phyloP scores from a whole-genome alignment of 1,284 basidiomycete species.

The Stygiomarasmius scandens region DNA sequence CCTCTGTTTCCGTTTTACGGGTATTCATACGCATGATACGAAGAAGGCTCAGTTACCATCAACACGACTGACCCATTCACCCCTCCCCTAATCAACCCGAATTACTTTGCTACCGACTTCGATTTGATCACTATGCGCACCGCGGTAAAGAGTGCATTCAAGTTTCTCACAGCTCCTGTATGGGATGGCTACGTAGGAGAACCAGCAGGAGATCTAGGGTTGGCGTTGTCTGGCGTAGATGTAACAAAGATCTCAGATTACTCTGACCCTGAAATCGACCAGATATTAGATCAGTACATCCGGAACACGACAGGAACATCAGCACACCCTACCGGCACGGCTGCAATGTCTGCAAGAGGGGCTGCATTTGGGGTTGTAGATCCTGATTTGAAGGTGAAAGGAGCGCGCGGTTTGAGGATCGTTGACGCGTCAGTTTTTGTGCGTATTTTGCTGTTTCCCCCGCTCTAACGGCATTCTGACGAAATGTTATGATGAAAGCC shows the following conservation, averaged over 20 bases:
- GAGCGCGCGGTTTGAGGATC: conserved; percentile 34
- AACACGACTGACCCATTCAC: conserved; percentile 35
- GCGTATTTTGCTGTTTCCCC: conserved; percentile 9
- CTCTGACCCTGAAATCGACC: background rate
- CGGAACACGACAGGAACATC: conserved; percentile 20
- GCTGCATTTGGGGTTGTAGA: conserved; percentile 46
- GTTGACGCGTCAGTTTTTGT: conserved; percentile 40
- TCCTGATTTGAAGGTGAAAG: conserved; percentile 44
- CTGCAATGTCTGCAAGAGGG: conserved; percentile 26
- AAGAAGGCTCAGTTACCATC: conserved; percentile 12
- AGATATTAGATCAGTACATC: conserved; percentile 26
- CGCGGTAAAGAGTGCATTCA: conserved; percentile 31
- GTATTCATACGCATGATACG: background rate
- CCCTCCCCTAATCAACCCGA: conserved; percentile 40
- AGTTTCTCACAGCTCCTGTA: conserved; percentile 34
- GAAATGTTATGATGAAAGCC: conserved; percentile 16
- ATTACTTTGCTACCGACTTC: conserved; percentile 35
- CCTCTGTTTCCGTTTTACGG: no score
- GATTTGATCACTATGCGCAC: conserved; percentile 37
- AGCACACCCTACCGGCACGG: conserved; percentile 32
- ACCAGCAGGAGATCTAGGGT: conserved; percentile 11
- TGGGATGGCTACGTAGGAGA: conserved; percentile 37
- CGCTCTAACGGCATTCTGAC: background rate
- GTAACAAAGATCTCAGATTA: background rate
- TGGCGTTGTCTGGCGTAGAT: background rate